These are phyloP conservation scores for Huntiella abstrusa DNA, from an alignment of 2,329 filamentous ascomycete genomes.

Conservation along the genomic window DNA sequence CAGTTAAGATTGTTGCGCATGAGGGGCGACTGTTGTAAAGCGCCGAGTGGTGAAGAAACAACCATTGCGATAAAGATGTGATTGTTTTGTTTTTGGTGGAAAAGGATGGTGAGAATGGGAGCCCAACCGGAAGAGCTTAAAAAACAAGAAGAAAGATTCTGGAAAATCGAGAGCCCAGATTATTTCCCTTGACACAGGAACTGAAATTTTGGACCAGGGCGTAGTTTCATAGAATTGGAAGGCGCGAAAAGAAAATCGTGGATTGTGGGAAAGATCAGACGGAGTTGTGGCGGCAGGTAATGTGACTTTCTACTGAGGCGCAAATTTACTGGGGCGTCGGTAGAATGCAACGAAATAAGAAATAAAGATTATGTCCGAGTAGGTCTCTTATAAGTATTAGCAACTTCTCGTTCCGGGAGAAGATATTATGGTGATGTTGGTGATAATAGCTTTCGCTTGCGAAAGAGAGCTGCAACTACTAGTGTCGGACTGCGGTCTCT, in stretches of 20 bases:
- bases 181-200: not conserved
- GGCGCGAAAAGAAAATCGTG: not conserved
- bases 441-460: not conserved
- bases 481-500: not conserved
- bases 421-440: constrained; percentile 2
- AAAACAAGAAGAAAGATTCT: not conserved
- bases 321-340: not conserved
- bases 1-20: constrained; percentile 30
- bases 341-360: not conserved
- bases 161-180: not conserved
- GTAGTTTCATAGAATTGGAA: constrained; percentile 2
- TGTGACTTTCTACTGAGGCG: constrained; percentile 1
- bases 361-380: constrained; percentile 3
- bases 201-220: too few relatives aligned
- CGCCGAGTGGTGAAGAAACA: constrained; percentile 81
- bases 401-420: constrained; percentile 1
- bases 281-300: not conserved
- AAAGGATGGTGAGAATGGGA: not conserved
- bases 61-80: constrained; percentile 41
- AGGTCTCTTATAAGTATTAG: not conserved
- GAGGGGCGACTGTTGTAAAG: constrained; percentile 60
- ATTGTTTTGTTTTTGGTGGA: too few relatives aligned
- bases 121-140: not conserved
- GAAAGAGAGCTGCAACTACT: not conserved
- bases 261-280: constrained; percentile 1